These are phyloP conservation scores for Paramecium caudatum DNA, from an alignment of 73 alveolate genomes.

Conservation along the genomic window DNA sequence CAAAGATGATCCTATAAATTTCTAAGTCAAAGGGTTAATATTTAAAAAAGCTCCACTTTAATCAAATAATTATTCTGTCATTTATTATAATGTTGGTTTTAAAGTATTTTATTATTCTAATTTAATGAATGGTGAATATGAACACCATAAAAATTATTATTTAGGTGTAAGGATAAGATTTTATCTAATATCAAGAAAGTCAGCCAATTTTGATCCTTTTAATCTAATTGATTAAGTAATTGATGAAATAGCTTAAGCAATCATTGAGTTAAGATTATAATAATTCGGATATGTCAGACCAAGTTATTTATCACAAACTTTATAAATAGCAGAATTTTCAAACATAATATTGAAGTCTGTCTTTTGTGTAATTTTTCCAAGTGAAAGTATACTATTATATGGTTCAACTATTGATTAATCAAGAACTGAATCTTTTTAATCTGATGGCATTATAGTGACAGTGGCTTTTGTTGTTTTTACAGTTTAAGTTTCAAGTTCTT, in stretches of 20 bases:
- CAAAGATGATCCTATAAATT: background rate
- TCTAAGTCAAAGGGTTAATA: background rate
- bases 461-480: slow-evolving; percentile 15
- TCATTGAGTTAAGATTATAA: background rate
- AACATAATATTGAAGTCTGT: background rate
- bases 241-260: slow-evolving; percentile 32
- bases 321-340: slow-evolving; percentile 16
- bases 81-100: background rate
- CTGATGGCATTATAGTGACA: background rate
- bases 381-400: background rate
- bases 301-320: background rate
- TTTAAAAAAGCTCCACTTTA: background rate
- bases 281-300: background rate
- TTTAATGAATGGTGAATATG: slow-evolving; percentile 27
- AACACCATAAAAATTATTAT: slow-evolving; percentile 12
- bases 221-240: slow-evolving; percentile 20
- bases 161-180: background rate
- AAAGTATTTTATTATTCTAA: background rate
- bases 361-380: background rate
- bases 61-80: slow-evolving; percentile 22
- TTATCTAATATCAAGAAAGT: slow-evolving; percentile 18
- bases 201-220: background rate
- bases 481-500: background rate
- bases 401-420: slow-evolving; percentile 11
- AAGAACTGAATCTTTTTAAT: background rate